Evolutionary conservation across 2,329 filamentous ascomycete species (phyloP).

Genomic region (Cladosporium sp.): DNA sequence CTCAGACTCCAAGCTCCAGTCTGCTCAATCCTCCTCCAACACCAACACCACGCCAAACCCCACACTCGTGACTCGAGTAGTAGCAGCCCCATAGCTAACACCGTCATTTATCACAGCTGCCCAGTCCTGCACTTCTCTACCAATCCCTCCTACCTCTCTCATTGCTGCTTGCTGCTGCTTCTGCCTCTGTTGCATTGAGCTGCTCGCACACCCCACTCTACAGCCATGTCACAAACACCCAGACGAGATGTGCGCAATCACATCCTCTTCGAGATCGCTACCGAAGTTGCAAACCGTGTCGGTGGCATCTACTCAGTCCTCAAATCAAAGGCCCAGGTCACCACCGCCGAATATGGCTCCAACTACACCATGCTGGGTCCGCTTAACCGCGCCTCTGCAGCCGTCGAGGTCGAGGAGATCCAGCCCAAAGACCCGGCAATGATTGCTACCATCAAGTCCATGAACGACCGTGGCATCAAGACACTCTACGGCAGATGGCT

Average conservation of each 20-base stretch:
- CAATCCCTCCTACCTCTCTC: not conserved
- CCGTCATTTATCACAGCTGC: slow-evolving; percentile 7
- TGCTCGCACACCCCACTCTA: slow-evolving; percentile 1
- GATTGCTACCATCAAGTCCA: slow-evolving; percentile 79
- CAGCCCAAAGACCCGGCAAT: slow-evolving; percentile 80
- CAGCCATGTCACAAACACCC: slow-evolving; percentile 39
- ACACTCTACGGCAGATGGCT: slow-evolving; percentile 95
- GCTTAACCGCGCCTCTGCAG: slow-evolving; percentile 86
- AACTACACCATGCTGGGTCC: slow-evolving; percentile 94
- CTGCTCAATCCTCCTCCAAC: not conserved
- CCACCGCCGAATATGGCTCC: slow-evolving; percentile 97
- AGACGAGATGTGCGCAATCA: slow-evolving; percentile 85
- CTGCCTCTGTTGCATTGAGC: not conserved
- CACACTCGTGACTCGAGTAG: slow-evolving; percentile 6
- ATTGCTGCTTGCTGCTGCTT: not conserved
- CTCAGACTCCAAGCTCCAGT: not conserved
- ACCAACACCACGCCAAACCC: not conserved
- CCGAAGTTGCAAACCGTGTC: slow-evolving; percentile 96
- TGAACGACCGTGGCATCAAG: slow-evolving; percentile 87
- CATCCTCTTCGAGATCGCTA: slow-evolving; percentile 93
- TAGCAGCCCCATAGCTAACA: not conserved
- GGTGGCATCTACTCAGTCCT: slow-evolving; percentile 99
- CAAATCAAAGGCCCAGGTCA: slow-evolving; percentile 98
- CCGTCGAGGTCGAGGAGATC: slow-evolving; percentile 95
- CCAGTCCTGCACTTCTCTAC: not conserved